Evolutionary conservation across 768 basidiomycete species (phyloP).

Genomic region (Boletus speciosus): DNA sequence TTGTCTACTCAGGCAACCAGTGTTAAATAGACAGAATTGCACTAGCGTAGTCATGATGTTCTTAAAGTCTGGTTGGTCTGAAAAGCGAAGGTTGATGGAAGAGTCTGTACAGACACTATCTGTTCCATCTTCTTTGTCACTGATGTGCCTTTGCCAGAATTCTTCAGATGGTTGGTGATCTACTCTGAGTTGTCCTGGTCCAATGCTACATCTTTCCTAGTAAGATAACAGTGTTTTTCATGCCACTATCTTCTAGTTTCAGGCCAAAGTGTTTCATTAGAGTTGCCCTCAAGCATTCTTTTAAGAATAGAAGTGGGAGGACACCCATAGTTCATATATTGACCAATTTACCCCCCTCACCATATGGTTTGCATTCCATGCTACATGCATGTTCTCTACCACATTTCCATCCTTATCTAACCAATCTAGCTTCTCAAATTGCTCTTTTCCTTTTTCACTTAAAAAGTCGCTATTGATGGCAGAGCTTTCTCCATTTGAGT

Average conservation of each 20-base stretch:
- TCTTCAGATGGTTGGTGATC: neutral
- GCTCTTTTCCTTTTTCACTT: neutral
- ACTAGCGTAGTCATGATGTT: neutral
- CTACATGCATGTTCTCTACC: neutral
- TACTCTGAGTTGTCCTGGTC: neutral
- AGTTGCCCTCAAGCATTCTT: neutral
- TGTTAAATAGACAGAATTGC: neutral
- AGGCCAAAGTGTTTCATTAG: neutral
- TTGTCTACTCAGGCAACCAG: neutral
- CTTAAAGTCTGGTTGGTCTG: neutral
- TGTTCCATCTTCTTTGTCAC: neutral
- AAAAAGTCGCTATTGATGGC: accelerated
- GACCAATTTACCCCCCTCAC: neutral
- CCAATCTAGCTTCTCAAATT: neutral
- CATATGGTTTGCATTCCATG: neutral
- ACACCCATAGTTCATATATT: neutral
- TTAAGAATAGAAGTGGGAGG: neutral
- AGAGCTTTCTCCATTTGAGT: neutral
- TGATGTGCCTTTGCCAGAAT: accelerated
- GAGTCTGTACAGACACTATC: neutral
- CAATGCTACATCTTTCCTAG: neutral
- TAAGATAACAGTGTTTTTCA: neutral
- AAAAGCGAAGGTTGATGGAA: neutral
- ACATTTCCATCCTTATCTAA: neutral
- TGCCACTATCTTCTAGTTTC: neutral